A percentile compares a stretch with the other conserved stretches of the same genome.
phyloP scores from a whole-genome alignment of 441 rosid species.

The Brassica hybrid region DNA sequence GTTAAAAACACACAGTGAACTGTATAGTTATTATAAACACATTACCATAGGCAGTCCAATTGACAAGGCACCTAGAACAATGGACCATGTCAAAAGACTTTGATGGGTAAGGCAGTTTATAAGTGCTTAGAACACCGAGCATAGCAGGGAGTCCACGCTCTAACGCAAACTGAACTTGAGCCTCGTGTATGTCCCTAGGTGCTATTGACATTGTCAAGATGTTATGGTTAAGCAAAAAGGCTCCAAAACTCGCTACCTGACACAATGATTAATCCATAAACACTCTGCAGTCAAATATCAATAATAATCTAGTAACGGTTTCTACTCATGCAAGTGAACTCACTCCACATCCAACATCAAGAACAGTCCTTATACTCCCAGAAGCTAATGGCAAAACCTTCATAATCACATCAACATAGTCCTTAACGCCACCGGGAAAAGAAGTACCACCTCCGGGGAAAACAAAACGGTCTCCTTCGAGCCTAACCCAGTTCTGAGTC shows the following conservation, averaged over 20 bases:
- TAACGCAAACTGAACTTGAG: constrained; percentile 74
- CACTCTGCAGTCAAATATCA: not conserved
- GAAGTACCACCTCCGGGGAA: constrained; percentile 81
- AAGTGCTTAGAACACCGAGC: constrained; percentile 64
- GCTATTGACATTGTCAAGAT: constrained; percentile 74
- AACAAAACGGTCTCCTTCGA: constrained; percentile 54
- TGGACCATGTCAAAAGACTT: constrained; percentile 74
- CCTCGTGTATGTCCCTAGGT: constrained; percentile 74
- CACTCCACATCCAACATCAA: constrained; percentile 79
- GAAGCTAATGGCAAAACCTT: constrained; percentile 57
- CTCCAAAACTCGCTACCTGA: constrained; percentile 82
- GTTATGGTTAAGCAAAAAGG: constrained; percentile 50
- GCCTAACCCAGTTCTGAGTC: constrained; percentile 65
- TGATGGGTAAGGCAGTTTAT: constrained; percentile 66
- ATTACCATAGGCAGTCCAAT: constrained; percentile 63
- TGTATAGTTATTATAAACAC: not conserved
- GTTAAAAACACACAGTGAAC: too few relatives aligned
- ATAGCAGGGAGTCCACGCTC: constrained; percentile 78
- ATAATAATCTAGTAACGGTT: constrained; percentile 10
- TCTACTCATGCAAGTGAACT: constrained; percentile 25
- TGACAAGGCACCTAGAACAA: constrained; percentile 76
- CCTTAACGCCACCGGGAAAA: constrained; percentile 58
- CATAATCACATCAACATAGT: constrained; percentile 56
- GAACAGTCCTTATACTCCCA: constrained; percentile 62
- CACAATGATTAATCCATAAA: not conserved